phyloP scores from a whole-genome alignment of 257 asterid species.

The Capsicum pubescens region DNA sequence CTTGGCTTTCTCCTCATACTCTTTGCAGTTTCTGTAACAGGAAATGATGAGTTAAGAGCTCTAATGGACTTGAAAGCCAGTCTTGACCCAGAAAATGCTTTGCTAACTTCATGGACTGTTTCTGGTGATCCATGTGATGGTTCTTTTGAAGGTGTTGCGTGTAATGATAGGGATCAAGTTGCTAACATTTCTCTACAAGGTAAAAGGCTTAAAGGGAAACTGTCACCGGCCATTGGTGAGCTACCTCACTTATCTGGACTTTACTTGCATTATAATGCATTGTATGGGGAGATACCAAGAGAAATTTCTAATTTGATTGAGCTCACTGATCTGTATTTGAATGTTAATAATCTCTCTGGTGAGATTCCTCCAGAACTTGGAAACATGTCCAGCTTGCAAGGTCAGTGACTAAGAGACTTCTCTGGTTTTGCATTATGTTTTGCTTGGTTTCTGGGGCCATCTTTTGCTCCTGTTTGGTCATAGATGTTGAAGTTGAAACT shows the following conservation, averaged over 20 bases:
- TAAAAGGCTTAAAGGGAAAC: conserved; percentile 79
- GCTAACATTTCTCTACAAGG: conserved; percentile 91
- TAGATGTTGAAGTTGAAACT: not conserved
- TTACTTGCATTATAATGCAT: conserved; percentile 83
- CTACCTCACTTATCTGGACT: conserved; percentile 76
- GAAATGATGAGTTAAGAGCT: conserved; percentile 54
- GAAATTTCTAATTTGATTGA: conserved; percentile 66
- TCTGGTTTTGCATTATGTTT: not conserved
- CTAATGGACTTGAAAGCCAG: conserved; percentile 70
- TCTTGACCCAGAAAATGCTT: conserved; percentile 73
- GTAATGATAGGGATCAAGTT: conserved; percentile 74
- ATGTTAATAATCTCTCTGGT: conserved; percentile 80
- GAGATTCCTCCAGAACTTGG: conserved; percentile 82
- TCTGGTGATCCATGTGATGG: conserved; percentile 77
- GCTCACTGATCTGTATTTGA: conserved; percentile 79
- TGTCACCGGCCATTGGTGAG: conserved; percentile 71
- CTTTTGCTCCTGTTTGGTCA: not conserved
- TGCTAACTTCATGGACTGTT: conserved; percentile 71
- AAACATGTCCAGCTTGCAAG: conserved; percentile 75
- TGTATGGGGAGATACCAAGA: conserved; percentile 73
- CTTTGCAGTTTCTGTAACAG: conserved; percentile 39
- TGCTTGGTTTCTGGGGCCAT: not conserved
- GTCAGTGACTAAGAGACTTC: conserved; percentile 38
- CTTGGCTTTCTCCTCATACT: conserved; percentile 43
- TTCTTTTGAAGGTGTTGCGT: conserved; percentile 77